Percentiles rank a stretch among this genome's conserved stretches.
Conservation (phyloP, 257 asterid genomes). For the Nicotiana tabacum region DNA sequence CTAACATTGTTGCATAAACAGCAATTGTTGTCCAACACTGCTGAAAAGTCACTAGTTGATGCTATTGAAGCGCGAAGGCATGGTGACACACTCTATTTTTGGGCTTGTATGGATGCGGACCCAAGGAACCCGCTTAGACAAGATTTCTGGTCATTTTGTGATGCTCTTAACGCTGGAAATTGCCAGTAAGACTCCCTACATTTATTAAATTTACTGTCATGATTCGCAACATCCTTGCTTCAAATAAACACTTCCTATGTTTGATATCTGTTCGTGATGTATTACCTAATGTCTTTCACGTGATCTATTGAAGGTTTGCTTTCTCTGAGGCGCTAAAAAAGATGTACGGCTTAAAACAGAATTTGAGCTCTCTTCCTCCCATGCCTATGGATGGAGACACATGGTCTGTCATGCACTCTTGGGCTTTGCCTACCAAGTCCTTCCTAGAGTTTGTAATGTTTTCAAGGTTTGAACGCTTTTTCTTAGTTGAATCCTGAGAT, state of each 20-base stretch:
- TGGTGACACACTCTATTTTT: slow-evolving; percentile 82
- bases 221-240: background rate
- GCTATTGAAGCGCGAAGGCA: slow-evolving; percentile 64
- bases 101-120: slow-evolving; percentile 77
- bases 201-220: background rate
- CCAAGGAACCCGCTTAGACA: slow-evolving; percentile 48
- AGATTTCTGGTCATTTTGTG: slow-evolving; percentile 98
- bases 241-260: background rate
- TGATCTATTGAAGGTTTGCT: slow-evolving; percentile 49
- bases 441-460: slow-evolving; percentile 91
- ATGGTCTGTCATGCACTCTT: slow-evolving; percentile 90
- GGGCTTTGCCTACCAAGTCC: slow-evolving; percentile 91
- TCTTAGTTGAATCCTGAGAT: background rate
- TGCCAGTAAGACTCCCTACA: slow-evolving; percentile 60
- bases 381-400: slow-evolving; percentile 75
- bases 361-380: slow-evolving; percentile 62
- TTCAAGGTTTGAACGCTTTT: slow-evolving; percentile 58
- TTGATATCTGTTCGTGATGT: background rate
- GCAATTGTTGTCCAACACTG: slow-evolving; percentile 71
- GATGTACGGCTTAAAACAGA: slow-evolving; percentile 78
- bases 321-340: slow-evolving; percentile 69
- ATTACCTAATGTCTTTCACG: background rate
- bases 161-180: slow-evolving; percentile 86
- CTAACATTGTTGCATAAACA: slow-evolving; percentile 25
- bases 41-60: slow-evolving; percentile 64